These are phyloP conservation scores for Fusarium odoratissimum DNA, from an alignment of 2,329 filamentous ascomycete genomes.

Conservation along the genomic window DNA sequence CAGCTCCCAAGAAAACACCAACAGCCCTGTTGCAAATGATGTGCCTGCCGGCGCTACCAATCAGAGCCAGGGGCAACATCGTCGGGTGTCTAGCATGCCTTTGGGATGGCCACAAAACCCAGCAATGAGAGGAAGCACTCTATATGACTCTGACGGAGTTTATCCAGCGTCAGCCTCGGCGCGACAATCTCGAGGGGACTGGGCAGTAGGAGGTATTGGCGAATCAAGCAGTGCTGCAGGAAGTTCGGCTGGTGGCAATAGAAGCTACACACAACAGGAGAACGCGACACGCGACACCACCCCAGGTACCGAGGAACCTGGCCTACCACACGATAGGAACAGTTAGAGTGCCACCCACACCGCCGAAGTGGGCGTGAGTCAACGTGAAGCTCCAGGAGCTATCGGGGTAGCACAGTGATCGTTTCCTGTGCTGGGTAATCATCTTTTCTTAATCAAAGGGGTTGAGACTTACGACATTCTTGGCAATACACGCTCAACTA, in stretches of 20 bases:
- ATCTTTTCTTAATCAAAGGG: not conserved
- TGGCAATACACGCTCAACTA: slow-evolving; percentile 2
- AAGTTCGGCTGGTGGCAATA: slow-evolving; percentile 11
- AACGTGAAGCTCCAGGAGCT: not conserved
- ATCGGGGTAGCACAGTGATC: slow-evolving; percentile 23
- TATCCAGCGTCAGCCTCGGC: slow-evolving; percentile 25
- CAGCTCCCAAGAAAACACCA: slow-evolving; percentile 37
- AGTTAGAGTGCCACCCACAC: not conserved
- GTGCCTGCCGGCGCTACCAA: slow-evolving; percentile 35
- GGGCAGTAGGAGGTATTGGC: slow-evolving; percentile 3
- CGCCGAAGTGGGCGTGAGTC: not conserved
- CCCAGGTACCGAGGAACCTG: not conserved
- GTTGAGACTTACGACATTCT: slow-evolving; percentile 1
- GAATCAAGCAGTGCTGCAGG: slow-evolving; percentile 20
- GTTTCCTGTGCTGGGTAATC: not conserved
- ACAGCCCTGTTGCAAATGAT: slow-evolving; percentile 26
- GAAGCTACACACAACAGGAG: slow-evolving; percentile 2
- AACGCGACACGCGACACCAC: not conserved
- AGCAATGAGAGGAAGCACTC: slow-evolving; percentile 41
- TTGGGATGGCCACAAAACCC: slow-evolving; percentile 53
- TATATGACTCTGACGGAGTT: slow-evolving; percentile 32
- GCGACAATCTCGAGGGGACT: slow-evolving; percentile 30
- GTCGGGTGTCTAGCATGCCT: slow-evolving; percentile 52
- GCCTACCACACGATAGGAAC: not conserved
- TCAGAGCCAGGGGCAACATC: slow-evolving; percentile 34